Evolutionary conservation across 352 stramenopile genomes (phyloP), one percentile per base, ranked within the genome.

Genomic region (Thalassiosira ordinaria): DNA sequence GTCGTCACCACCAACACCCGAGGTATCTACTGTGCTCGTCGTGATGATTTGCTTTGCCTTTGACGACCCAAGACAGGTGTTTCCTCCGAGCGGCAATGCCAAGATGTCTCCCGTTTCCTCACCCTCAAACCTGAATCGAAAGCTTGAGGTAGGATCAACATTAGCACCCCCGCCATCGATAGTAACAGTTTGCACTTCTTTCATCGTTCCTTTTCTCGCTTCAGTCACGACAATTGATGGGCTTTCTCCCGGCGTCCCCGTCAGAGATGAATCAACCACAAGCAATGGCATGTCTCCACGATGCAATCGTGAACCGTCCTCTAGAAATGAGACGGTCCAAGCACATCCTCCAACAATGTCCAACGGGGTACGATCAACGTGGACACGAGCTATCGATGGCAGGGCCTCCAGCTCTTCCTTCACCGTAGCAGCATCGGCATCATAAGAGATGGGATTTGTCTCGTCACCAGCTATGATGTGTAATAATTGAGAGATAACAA

Each of bases 271-370:
- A 18, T 84, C 49, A 14, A 86, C 68, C 16, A 68, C 52, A 62
- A 91, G 31, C n/a, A 71, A 26, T 24, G 68, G 79, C 56, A 89
- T 80, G 53, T 91, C 85, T 46, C 85, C 80, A 63, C 74, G 68
- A 56, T 88, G 66, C 24, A 67, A 67, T 51, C 69, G 52, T 4
- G 53, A 69, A 24, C 64, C 63, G 52, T 89, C 76, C 57, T 91
- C 96, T 44, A 97, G 78, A 67, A 98, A 98, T 24, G 94, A 97
- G 13, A 99, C 89, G n/a, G 92, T 97, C 96, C 96, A 99, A 56
- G 92, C 97, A 82, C 96, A 98, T 0, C 96, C 95, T 3, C 91
- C 92, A 2, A 95, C 81, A 1, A 82, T 86, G 1, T 18, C 82
- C 26, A 78, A 84, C 51, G 44, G 46, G 29, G 59, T 82, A 24